Conservation (phyloP, 1,139 yeast species). For the Pichia sp. region DNA sequence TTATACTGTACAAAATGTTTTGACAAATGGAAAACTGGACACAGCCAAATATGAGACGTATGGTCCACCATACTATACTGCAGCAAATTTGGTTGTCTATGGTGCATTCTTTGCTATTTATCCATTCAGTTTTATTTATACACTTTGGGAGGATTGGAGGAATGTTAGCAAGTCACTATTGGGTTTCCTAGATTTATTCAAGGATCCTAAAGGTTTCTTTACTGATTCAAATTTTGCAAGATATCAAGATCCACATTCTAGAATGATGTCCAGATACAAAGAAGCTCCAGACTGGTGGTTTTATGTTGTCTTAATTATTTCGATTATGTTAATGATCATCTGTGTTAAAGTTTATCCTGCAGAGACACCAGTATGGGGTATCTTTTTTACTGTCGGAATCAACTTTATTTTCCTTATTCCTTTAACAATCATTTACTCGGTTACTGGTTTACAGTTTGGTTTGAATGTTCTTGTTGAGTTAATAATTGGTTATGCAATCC, state of each 20-base stretch:
- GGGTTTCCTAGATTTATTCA: neutral
- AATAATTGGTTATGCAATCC: neutral
- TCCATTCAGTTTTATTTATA: neutral
- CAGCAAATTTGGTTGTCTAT: neutral
- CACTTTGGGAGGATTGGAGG: neutral
- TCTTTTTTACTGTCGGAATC: neutral
- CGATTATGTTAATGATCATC: neutral
- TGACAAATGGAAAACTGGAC: neutral
- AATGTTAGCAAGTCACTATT: neutral
- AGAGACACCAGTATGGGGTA: neutral
- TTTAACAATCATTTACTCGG: neutral
- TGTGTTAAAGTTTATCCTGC: neutral
- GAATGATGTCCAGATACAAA: neutral
- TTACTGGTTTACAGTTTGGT: neutral
- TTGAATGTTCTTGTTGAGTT: neutral
- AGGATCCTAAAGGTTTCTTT: neutral
- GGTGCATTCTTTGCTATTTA: neutral
- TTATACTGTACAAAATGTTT: neutral
- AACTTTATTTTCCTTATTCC: neutral
- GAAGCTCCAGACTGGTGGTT: neutral
- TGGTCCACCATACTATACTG: neutral
- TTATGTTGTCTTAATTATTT: neutral
- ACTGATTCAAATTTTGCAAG: neutral
- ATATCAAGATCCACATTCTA: neutral
- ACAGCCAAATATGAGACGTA: neutral